Conservation (phyloP, 169 alveolate species). For the Babesia bovis region DNA sequence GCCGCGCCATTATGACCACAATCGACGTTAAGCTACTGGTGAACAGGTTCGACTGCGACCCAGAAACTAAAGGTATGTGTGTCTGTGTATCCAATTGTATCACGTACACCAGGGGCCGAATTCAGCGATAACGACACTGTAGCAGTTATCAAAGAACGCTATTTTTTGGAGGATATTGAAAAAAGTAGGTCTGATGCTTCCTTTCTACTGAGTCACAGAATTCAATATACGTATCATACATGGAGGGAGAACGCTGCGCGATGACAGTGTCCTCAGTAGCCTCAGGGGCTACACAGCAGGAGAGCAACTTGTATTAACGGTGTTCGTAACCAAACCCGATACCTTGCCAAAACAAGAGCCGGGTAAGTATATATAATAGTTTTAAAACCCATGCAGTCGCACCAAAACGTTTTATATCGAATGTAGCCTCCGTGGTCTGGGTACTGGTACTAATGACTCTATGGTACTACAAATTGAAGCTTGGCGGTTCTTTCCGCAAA, state of each 20-base stretch:
- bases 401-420: conserved; percentile 31
- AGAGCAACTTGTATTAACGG: conserved; percentile 45
- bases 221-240: conserved; percentile 69
- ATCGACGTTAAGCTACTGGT: conserved; percentile 31
- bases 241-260: conserved; percentile 67
- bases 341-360: neutral
- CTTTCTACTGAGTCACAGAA: conserved; percentile 19
- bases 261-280: conserved; percentile 47
- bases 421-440: conserved; percentile 61
- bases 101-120: conserved; percentile 25
- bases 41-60: conserved; percentile 53
- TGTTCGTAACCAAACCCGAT: conserved; percentile 60
- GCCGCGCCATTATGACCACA: conserved; percentile 32
- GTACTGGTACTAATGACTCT: conserved; percentile 43
- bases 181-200: conserved; percentile 21
- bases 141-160: conserved; percentile 20
- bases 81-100: neutral
- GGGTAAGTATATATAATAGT: neutral
- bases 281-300: conserved; percentile 43
- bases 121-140: conserved; percentile 2
- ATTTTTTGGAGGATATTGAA: conserved; percentile 24
- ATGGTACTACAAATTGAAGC: conserved; percentile 65
- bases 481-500: conserved; percentile 38
- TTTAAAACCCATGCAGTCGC: neutral
- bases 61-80: conserved; percentile 34